Base-by-base conservation (phyloP, 345 rosid genomes). In the Viola odorata region DNA sequence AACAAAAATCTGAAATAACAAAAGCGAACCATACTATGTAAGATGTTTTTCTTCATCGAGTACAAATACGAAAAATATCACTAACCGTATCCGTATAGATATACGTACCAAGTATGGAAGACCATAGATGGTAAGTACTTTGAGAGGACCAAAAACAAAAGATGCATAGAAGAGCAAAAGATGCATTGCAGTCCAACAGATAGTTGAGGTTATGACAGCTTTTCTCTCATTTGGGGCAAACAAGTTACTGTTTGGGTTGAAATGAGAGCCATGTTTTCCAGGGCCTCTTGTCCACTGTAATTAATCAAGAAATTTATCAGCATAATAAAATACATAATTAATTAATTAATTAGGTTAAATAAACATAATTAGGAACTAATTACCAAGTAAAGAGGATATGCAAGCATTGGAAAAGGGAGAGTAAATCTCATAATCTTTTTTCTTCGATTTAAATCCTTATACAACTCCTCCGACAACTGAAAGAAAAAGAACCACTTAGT, bases 121-220 rank as follows among this genome's bases (percentile, higher is more conserved):
- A 14, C 88, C 88, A 7, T 91, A 86, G 68, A 88, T 55, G 75
- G 78, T 84, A 47, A 91, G 77, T 53, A 86, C 68, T 5, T 56
- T 64, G 50, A 68, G 4, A 32, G 79, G 77, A 41, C 91, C 98
- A 12, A 81, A 8, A 53, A 70, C 40, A 55, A 58, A 81, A 6
- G 80, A 82, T 0, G 80, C 59, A 36, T 12, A 54, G 36, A 73
- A 47, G 61, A 88, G 85, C 55, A 75, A 51, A 59, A 75, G 81
- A 72, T 69, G 81, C 96, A 89, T 89, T 56, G 81, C 77, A 48
- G 73, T 60, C 98, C 96, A 91, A 62, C 91, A 87, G 48, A 76
- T 63, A 3, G 96, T 87, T 8, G 77, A 67, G 6, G 53, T 63
- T 14, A 67, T 14, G 50, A 67, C 72, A 40, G 68, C 63, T 48